Evolutionary conservation across 2,329 filamentous ascomycete genomes (phyloP).

Genomic region (Rutstroemia sp.): DNA sequence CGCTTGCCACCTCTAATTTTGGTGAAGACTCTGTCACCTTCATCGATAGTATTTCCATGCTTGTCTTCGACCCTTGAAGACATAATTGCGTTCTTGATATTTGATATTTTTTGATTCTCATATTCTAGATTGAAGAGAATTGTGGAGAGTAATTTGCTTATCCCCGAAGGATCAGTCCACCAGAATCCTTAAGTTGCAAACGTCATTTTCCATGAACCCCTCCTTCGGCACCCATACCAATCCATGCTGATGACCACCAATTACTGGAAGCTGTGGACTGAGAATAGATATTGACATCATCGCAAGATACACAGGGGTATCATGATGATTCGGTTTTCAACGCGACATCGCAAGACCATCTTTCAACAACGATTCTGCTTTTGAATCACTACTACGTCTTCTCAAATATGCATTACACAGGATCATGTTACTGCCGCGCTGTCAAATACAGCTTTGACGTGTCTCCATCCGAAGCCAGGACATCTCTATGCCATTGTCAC

Average conservation of each 20-base stretch:
- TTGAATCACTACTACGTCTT: not conserved
- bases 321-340: not conserved
- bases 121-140: not conserved
- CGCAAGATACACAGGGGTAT: too few relatives aligned
- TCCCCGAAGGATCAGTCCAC: not conserved
- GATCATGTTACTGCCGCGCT: slow-evolving; percentile 41
- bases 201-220: too few relatives aligned
- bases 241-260: too few relatives aligned
- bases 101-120: not conserved
- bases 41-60: slow-evolving; percentile 32
- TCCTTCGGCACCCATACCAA: too few relatives aligned
- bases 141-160: not conserved
- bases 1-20: slow-evolving; percentile 34
- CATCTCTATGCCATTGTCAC: slow-evolving; percentile 44
- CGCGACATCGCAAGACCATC: not conserved
- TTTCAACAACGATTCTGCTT: not conserved
- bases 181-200: not conserved
- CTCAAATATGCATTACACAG: slow-evolving; percentile 18
- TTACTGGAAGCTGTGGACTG: too few relatives aligned
- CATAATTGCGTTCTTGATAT: slow-evolving; percentile 2
- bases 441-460: slow-evolving; percentile 41
- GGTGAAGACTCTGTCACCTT: slow-evolving; percentile 36
- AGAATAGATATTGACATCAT: too few relatives aligned
- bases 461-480: slow-evolving; percentile 40
- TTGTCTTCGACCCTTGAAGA: slow-evolving; percentile 27